Base-by-base conservation (phyloP, 2,329 filamentous ascomycete species). In the Fusarium siculi region DNA sequence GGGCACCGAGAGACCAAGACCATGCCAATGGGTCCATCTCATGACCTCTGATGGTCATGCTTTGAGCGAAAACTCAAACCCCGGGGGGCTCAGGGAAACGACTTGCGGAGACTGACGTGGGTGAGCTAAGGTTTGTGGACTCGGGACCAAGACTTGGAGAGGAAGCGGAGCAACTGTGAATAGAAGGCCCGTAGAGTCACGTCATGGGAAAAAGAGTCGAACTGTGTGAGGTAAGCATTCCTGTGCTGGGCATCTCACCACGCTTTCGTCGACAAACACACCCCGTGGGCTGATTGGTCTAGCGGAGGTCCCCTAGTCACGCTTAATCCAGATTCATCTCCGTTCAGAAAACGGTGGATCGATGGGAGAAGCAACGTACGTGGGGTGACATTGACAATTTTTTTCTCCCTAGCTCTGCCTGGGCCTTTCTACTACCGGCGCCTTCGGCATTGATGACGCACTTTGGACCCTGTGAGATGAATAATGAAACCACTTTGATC, bases 1-100 rank as follows among this genome's bases (percentile, higher is more conserved):
- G 66, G 36, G 70, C 66, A 70, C 69, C 69, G 69, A 72, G 40
- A 50, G 50, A 36, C 37, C 57, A 66, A 63, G 40, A 36, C 52
- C 42, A 69, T 36, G 36, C n/a, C 34, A 40, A 69, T 56, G 70
- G 70, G 56, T 71, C 70, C 53, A 63, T 73, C 70, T 74, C 66
- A 73, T 74, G 70, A 73, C 58, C 39, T 70, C 55, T 47, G 47
- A 43, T 67, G 70, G 68, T 73, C 70, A 73, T 63, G 70, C 66
- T 63, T 61, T 56, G 43, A 63, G 37, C 62, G 36, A 69, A 73
- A 73, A 56, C 44, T 65, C 64, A 66, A 66, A 57, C 61, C 64
- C 58, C 58, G 58, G 70, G 61, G 61, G 65, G 61, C 56, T 73
- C 67, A 56, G 47, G 46, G 8, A 69, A 70, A 70, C 59, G 70